Evolutionary conservation across 345 rosid species (phyloP).

Genomic region (Citrus reticulata): DNA sequence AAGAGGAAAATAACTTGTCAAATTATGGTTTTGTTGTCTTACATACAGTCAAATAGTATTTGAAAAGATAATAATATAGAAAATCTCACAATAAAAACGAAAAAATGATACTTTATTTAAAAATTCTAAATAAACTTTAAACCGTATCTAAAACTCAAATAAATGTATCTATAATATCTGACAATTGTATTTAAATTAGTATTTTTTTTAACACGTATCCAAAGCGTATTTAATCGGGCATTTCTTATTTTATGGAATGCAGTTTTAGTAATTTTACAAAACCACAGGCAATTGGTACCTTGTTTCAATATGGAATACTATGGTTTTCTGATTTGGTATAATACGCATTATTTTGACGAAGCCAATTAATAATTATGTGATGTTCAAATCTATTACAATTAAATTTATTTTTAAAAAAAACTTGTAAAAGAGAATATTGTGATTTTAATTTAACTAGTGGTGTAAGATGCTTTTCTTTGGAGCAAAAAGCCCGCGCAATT

Average conservation of each 20-base stretch:
- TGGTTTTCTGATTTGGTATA: background rate
- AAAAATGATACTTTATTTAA: too few species aligned
- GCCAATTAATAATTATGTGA: background rate
- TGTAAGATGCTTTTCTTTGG: too few species aligned
- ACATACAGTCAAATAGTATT: too few species aligned
- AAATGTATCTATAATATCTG: background rate
- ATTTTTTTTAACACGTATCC: background rate
- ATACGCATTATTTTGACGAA: background rate
- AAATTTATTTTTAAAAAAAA: background rate
- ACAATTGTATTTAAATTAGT: background rate
- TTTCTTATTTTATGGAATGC: background rate
- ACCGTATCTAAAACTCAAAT: background rate
- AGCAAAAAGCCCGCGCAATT: background rate
- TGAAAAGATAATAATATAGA: background rate
- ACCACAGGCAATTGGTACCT: slow-evolving; percentile 4
- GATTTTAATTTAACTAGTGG: too few species aligned
- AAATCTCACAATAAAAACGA: too few species aligned
- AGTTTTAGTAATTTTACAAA: slow-evolving; percentile 1
- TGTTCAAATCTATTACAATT: background rate
- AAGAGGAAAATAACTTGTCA: too few species aligned
- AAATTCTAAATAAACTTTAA: background rate
- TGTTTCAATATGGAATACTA: background rate
- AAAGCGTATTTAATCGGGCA: background rate
- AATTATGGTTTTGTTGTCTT: too few species aligned
- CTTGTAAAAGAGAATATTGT: background rate